A percentile compares a stretch with the other conserved stretches of the same genome.
These are phyloP conservation scores for Solanum boliviense DNA, from an alignment of 257 asterid genomes.

Conservation along the genomic window DNA sequence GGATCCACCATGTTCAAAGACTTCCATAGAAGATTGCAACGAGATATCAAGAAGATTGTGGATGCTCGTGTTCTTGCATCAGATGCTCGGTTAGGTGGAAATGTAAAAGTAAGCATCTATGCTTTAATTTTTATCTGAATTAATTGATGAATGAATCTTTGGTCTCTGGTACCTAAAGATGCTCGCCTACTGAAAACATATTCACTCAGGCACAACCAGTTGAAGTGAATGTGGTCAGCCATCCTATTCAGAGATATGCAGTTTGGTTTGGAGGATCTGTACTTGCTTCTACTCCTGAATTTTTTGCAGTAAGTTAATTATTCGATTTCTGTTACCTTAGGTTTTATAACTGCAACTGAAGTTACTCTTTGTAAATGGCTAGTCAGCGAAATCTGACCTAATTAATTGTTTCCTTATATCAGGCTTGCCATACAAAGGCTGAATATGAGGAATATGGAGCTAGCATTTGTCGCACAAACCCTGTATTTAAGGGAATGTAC, in stretches of 20 bases:
- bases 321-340: background rate
- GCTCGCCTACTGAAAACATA: background rate
- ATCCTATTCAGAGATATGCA: constrained; percentile 89
- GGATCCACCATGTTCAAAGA: constrained; percentile 98
- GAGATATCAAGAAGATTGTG: constrained; percentile 79
- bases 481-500: constrained; percentile 96
- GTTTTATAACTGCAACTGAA: background rate
- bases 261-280: constrained; percentile 99
- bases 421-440: constrained; percentile 99
- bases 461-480: constrained; percentile 91
- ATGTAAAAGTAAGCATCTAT: constrained; percentile 36
- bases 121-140: background rate
- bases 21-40: constrained; percentile 78
- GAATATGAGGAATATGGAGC: constrained; percentile 95
- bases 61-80: constrained; percentile 77
- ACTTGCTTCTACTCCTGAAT: constrained; percentile 91
- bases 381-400: background rate
- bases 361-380: background rate
- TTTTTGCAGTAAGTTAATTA: constrained; percentile 48
- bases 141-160: background rate
- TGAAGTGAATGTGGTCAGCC: constrained; percentile 94
- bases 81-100: constrained; percentile 59
- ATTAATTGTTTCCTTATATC: background rate
- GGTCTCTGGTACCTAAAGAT: background rate
- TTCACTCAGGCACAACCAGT: constrained; percentile 64